Evolutionary conservation across 306 rosid species (phyloP), one percentile per base, ranked within the genome.

Genomic region (Pyrus pyrifolia): DNA sequence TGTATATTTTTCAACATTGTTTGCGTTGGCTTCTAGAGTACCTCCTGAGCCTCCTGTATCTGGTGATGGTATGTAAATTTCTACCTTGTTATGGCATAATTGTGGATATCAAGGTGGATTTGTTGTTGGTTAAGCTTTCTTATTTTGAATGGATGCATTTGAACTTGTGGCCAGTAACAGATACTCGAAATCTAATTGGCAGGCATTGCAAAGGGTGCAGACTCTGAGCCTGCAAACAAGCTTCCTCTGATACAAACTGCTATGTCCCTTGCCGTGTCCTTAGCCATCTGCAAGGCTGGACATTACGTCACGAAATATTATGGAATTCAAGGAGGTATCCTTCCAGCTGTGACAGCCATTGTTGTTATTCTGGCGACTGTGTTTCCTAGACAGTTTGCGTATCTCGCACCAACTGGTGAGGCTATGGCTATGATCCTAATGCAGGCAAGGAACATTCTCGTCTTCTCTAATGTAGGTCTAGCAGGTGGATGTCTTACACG

Each of bases 1-100:
- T 27, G 77, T 88, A 63, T 92, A 88, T 76, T 92, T 90, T 81
- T 73, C 91, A 19, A 84, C 89, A 53, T 81, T 92, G 85, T 90
- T 92, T 68, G 88, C 85, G 8, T 68, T 92, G 57, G 90, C 87
- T 61, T 88, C 93, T 74, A 86, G 72, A 83, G 88, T 90, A 27
- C 97, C 96, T 81, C 81, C 90, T 13, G 97, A 90, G 78, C 71
- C 84, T 74, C 72, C 86, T 53, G 31, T 35, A 51, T 80, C 88
- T 68, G 78, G 29, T 22, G 63, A 80, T 57, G 92, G 96, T 90
- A 59, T 21, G 78, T 42, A 29, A 58, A 38, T 11, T 15, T 66
- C 67, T 71, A 71, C 11, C 60, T 13, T 17, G 38, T 68, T 44
- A 11, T 60, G 30, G 13, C 65, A 60, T 60, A 6, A 18, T 25